Evolutionary conservation across 2,329 filamentous ascomycete genomes (phyloP).

Genomic region (Apiospora saccharicola): DNA sequence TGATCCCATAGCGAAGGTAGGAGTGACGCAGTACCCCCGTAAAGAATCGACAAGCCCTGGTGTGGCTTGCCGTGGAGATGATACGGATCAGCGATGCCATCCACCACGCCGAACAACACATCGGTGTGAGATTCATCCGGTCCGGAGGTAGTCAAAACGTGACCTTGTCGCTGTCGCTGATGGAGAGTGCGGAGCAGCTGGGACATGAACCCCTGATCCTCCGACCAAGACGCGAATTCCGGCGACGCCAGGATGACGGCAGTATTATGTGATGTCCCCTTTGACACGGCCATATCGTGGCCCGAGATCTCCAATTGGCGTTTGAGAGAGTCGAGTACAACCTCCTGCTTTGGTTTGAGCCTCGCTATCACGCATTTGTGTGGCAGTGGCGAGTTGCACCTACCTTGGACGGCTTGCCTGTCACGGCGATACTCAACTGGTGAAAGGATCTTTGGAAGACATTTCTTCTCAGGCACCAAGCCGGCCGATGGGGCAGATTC

Average conservation of each 20-base stretch:
- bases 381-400: neutral
- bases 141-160: neutral
- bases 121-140: slow-evolving; percentile 41
- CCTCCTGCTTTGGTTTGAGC: slow-evolving; percentile 4
- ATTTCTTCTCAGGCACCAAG: neutral
- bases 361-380: neutral
- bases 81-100: slow-evolving; percentile 55
- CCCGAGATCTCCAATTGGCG: slow-evolving; percentile 2
- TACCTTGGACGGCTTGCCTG: slow-evolving; percentile 25
- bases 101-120: slow-evolving; percentile 63
- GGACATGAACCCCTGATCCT: slow-evolving; percentile 52
- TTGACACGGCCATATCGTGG: neutral
- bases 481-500: neutral
- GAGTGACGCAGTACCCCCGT: slow-evolving; percentile 48
- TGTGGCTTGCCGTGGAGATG: slow-evolving; percentile 40
- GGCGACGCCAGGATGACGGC: slow-evolving; percentile 60
- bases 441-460: slow-evolving; percentile 3
- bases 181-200: slow-evolving; percentile 39
- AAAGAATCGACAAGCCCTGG: slow-evolving; percentile 61
- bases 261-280: neutral
- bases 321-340: neutral
- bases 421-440: slow-evolving; percentile 20
- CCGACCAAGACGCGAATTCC: slow-evolving; percentile 55
- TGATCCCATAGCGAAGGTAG: slow-evolving; percentile 56
- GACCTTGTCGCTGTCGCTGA: neutral